Conservation (phyloP, 257 asterid species). For the Solanum verrucosum region DNA sequence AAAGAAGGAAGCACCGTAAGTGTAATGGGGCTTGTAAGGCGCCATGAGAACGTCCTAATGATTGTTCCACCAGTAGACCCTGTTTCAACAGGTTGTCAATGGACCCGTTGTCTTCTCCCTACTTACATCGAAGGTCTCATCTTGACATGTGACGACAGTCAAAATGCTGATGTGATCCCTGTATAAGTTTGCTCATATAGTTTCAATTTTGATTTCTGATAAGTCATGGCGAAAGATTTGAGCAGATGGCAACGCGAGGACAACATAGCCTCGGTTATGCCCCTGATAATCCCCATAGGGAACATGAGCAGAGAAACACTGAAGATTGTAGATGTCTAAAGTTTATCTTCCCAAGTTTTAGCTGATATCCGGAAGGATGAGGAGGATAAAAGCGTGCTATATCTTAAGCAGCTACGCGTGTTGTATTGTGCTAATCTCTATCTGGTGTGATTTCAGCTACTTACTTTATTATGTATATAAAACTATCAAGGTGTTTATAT, state of each 20-base stretch:
- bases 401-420: neutral
- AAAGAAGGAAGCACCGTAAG: constrained; percentile 59
- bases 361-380: neutral
- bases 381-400: neutral
- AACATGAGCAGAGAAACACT: neutral
- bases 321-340: neutral
- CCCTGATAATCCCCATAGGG: neutral
- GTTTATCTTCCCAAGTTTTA: neutral
- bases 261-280: neutral
- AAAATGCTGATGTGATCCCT: constrained; percentile 34
- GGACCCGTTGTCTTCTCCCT: constrained; percentile 35
- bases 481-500: neutral
- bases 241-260: neutral
- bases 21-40: constrained; percentile 47
- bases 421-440: neutral
- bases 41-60: constrained; percentile 48
- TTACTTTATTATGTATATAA: neutral
- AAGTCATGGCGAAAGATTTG: neutral
- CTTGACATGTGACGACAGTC: constrained; percentile 22
- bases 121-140: constrained; percentile 34
- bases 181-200: constrained; percentile 24
- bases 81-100: constrained; percentile 37
- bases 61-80: constrained; percentile 54
- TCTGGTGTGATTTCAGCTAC: neutral
- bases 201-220: neutral